These are phyloP conservation scores for Leucocoprinus leucothites DNA, from an alignment of 768 basidiomycete genomes.

Conservation along the genomic window DNA sequence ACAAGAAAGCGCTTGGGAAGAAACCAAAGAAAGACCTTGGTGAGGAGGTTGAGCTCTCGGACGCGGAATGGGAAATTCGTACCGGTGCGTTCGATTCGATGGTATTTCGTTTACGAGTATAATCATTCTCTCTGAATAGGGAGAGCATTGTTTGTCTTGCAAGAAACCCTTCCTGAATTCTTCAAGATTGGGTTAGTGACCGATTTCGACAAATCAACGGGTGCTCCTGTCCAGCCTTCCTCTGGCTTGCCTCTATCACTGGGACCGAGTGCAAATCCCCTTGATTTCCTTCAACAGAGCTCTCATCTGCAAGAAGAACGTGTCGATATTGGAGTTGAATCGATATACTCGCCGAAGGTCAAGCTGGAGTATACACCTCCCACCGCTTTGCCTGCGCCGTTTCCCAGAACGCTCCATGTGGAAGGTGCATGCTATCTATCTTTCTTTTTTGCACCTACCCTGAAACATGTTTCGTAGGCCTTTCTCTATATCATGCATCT, in stretches of 20 bases:
- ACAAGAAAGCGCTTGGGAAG: background rate
- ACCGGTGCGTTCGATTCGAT: slow-evolving; percentile 45
- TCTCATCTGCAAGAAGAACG: slow-evolving; percentile 26
- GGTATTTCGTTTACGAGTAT: background rate
- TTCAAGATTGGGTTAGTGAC: slow-evolving; percentile 66
- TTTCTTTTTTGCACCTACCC: background rate
- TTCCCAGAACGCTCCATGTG: slow-evolving; percentile 64
- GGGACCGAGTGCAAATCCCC: slow-evolving; percentile 18
- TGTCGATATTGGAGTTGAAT: slow-evolving; percentile 35
- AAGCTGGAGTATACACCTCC: slow-evolving; percentile 70
- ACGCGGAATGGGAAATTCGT: slow-evolving; percentile 76
- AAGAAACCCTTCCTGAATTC: slow-evolving; percentile 69
- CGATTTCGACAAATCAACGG: slow-evolving; percentile 45
- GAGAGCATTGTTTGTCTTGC: slow-evolving; percentile 65
- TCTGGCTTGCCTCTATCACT: slow-evolving; percentile 7
- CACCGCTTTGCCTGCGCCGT: slow-evolving; percentile 58
- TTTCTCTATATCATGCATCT: slow-evolving; percentile 69
- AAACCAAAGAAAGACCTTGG: slow-evolving; percentile 1
- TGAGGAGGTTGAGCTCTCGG: slow-evolving; percentile 40
- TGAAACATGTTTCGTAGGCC: slow-evolving; percentile 36
- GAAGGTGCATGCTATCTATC: slow-evolving; percentile 48
- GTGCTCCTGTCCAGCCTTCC: slow-evolving; percentile 23
- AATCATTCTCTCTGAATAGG: slow-evolving; percentile 37
- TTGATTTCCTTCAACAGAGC: slow-evolving; percentile 17
- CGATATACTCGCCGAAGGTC: slow-evolving; percentile 63